These are phyloP conservation scores for Claviceps sp. DNA, from an alignment of 2,329 filamentous ascomycete genomes.

Conservation along the genomic window DNA sequence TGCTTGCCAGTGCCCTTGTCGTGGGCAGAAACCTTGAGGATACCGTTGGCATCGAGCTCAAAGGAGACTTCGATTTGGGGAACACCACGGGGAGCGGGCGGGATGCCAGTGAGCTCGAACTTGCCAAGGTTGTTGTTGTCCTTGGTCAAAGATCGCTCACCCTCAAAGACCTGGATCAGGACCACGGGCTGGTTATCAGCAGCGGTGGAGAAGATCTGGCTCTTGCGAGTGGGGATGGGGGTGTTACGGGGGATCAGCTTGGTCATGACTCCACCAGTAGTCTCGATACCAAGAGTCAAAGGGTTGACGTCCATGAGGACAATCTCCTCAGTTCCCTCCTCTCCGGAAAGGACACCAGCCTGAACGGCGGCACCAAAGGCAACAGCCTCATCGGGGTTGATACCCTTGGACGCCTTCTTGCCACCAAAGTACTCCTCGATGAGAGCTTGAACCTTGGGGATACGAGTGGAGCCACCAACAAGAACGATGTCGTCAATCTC, in stretches of 20 bases:
- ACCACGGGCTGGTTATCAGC: conserved; percentile 95
- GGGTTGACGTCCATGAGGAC: conserved; percentile 98
- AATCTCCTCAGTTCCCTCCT: conserved; percentile 64
- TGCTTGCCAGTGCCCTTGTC: conserved; percentile 98
- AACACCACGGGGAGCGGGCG: conserved; percentile 86
- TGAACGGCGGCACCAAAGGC: conserved; percentile 96
- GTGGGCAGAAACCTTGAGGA: conserved; percentile 87
- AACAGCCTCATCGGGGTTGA: conserved; percentile 98
- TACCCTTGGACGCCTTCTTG: conserved; percentile 98
- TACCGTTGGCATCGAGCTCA: conserved; percentile 96
- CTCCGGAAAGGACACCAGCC: conserved; percentile 85
- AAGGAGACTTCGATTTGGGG: conserved; percentile 98
- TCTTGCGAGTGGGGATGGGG: conserved; percentile 89
- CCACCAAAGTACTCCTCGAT: conserved; percentile 91
- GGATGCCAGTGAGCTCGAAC: conserved; percentile 94
- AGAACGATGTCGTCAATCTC: conserved; percentile 95
- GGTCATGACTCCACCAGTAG: conserved; percentile 94
- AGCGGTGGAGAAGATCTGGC: conserved; percentile 93
- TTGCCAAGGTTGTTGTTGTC: conserved; percentile 96
- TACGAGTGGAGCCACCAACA: conserved; percentile 97
- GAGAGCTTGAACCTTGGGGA: conserved; percentile 89
- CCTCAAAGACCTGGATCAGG: conserved; percentile 90
- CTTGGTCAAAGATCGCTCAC: conserved; percentile 87
- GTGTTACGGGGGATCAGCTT: conserved; percentile 93
- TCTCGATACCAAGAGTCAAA: conserved; percentile 92